Conservation (phyloP, 116 monocot genomes). For the Papilionanthe hybrid region DNA sequence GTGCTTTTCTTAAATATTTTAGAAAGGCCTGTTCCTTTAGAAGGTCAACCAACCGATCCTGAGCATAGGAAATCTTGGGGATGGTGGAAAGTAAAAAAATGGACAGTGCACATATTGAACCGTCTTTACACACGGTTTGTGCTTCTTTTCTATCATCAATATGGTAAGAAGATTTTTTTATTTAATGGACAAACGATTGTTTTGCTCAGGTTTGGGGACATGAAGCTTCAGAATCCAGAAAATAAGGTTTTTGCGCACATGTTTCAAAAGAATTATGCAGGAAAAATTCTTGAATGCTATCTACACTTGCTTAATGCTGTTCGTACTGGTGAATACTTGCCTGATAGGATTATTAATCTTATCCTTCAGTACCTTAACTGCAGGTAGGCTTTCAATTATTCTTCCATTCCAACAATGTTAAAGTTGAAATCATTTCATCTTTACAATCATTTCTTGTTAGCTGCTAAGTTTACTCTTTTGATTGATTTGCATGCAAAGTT, state of each 20-base stretch:
- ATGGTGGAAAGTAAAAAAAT: conserved; percentile 99
- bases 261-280: conserved; percentile 51
- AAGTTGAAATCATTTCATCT: background rate
- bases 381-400: conserved; percentile 48
- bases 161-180: background rate
- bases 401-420: background rate
- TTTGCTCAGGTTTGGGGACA: conserved; percentile 83
- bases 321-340: conserved; percentile 67
- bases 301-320: conserved; percentile 74
- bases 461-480: background rate
- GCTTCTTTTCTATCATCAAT: background rate
- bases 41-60: conserved; percentile 91
- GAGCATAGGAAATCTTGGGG: conserved; percentile 94
- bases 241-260: no score
- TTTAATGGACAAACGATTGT: background rate
- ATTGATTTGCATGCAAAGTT: background rate
- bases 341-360: conserved; percentile 94
- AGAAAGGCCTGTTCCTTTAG: conserved; percentile 82
- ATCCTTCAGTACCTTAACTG: conserved; percentile 89
- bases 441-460: background rate
- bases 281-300: conserved; percentile 86
- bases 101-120: conserved; percentile 91
- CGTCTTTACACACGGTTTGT: conserved; percentile 80
- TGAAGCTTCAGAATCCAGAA: background rate
- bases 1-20: conserved; percentile 73